phyloP scores from a whole-genome alignment of 2,329 filamentous ascomycete genomes.

The Phialocephala subalpina region DNA sequence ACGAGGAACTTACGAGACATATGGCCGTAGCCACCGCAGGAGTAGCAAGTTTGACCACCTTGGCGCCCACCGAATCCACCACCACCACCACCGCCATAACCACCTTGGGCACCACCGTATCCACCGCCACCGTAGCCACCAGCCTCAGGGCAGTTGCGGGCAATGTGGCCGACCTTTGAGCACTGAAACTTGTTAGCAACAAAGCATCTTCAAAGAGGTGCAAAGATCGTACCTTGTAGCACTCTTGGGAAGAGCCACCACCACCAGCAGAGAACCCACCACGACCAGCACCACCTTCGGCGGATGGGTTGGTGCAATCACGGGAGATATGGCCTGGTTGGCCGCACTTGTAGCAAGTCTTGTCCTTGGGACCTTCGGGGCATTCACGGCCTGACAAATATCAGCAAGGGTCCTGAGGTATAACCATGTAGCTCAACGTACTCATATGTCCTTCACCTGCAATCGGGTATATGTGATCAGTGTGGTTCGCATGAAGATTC shows the following conservation, averaged over 20 bases:
- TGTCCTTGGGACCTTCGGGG: slow-evolving; percentile 87
- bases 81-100: slow-evolving; percentile 46
- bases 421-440: slow-evolving; percentile 53
- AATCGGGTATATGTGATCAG: slow-evolving; percentile 42
- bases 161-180: slow-evolving; percentile 95
- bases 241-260: slow-evolving; percentile 65
- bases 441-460: slow-evolving; percentile 78
- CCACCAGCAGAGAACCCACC: slow-evolving; percentile 50
- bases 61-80: slow-evolving; percentile 56
- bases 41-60: slow-evolving; percentile 91
- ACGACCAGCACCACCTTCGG: slow-evolving; percentile 42
- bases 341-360: slow-evolving; percentile 81
- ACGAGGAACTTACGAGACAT: slow-evolving; percentile 77
- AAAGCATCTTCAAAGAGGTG: not conserved
- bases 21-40: slow-evolving; percentile 95
- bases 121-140: slow-evolving; percentile 58
- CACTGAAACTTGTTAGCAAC: slow-evolving; percentile 62
- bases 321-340: slow-evolving; percentile 90
- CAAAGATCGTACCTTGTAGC: slow-evolving; percentile 73
- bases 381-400: slow-evolving; percentile 79
- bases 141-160: slow-evolving; percentile 83
- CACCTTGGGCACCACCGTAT: slow-evolving; percentile 44
- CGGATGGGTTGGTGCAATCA: slow-evolving; percentile 57
- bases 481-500: slow-evolving; percentile 29
- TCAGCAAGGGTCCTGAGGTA: slow-evolving; percentile 32